phyloP scores from a whole-genome alignment of 2,329 filamentous ascomycete genomes.

The Fusarium nurragi region DNA sequence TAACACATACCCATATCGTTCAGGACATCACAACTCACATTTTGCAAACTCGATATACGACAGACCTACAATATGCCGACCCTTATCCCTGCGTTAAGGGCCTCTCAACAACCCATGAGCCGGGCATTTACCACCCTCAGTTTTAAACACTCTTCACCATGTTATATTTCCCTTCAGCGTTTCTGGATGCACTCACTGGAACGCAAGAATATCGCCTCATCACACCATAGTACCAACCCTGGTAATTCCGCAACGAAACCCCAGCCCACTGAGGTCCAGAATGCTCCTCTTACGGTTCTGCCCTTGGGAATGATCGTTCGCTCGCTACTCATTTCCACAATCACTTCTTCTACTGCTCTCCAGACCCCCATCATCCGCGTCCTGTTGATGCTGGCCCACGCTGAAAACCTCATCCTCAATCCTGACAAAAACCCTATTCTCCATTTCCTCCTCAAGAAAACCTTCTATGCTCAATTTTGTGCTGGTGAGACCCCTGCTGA shows the following conservation, averaged over 20 bases:
- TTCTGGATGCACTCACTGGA: background rate
- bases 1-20: background rate
- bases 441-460: slow-evolving; percentile 76
- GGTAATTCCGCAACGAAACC: background rate
- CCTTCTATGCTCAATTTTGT: slow-evolving; percentile 91
- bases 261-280: slow-evolving; percentile 7
- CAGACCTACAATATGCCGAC: background rate
- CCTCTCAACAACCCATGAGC: background rate
- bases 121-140: background rate
- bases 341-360: slow-evolving; percentile 75
- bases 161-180: background rate
- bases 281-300: slow-evolving; percentile 67
- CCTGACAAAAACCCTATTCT: slow-evolving; percentile 80
- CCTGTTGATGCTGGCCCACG: slow-evolving; percentile 75
- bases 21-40: background rate
- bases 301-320: slow-evolving; percentile 73
- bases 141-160: no score
- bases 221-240: slow-evolving; percentile 22
- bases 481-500: slow-evolving; percentile 78
- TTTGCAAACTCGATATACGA: background rate
- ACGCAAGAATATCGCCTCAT: background rate
- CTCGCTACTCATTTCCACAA: slow-evolving; percentile 71
- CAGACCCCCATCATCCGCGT: slow-evolving; percentile 73
- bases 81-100: background rate
- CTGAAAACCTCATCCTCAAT: slow-evolving; percentile 71